A percentile compares a stretch with the other conserved stretches of the same genome.
phyloP scores from a whole-genome alignment of 768 basidiomycete species.

The Leccinum olivaceopallidum region DNA sequence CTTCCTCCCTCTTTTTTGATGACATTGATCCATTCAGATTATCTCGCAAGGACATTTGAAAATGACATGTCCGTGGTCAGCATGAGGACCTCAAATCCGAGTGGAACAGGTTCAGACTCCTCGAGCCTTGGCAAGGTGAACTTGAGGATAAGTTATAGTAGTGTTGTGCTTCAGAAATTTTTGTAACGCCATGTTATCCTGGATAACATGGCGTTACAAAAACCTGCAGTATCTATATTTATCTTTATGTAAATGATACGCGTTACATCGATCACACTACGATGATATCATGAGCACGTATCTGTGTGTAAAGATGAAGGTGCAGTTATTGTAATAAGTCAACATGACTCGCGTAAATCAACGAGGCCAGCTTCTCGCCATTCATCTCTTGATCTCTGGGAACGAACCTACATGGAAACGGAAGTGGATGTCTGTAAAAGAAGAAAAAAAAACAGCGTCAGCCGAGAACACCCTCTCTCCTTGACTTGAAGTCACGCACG shows the following conservation, averaged over 20 bases:
- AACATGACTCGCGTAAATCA: not conserved
- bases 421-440: too few species aligned
- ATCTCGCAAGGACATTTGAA: constrained; percentile 9
- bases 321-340: not conserved
- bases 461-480: too few species aligned
- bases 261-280: too few species aligned
- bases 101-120: not conserved
- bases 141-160: not conserved
- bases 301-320: not conserved
- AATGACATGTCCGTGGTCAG: constrained; percentile 2
- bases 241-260: too few species aligned
- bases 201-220: too few species aligned
- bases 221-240: too few species aligned
- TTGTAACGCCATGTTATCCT: too few species aligned
- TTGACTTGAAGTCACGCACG: not conserved
- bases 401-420: too few species aligned
- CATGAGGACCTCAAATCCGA: not conserved
- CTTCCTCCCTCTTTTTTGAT: not conserved
- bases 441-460: too few species aligned
- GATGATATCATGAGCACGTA: too few species aligned
- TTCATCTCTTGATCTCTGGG: not conserved
- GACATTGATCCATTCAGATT: not conserved
- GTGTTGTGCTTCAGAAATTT: not conserved
- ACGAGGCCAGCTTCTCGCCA: not conserved
- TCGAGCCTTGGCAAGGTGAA: not conserved